Conservation (phyloP, 768 basidiomycete genomes). For the Hygrocybe coccinea region DNA sequence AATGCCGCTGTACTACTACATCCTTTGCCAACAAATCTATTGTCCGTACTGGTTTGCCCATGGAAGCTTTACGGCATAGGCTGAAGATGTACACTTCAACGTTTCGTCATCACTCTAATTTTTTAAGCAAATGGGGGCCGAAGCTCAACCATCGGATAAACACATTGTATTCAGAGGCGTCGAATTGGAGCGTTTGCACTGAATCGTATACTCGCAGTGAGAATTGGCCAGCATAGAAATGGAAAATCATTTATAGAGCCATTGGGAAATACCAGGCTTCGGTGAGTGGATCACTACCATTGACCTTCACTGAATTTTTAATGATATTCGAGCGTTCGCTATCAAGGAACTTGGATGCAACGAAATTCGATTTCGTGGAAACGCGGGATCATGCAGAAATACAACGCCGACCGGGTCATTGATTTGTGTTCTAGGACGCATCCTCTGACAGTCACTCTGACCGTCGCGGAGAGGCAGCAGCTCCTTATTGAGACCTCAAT, state of each 20-base stretch:
- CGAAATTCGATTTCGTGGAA: conserved; percentile 34
- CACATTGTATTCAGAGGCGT: conserved; percentile 22
- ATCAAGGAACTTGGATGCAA: conserved; percentile 55
- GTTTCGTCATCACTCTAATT: conserved; percentile 16
- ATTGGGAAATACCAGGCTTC: conserved; percentile 13
- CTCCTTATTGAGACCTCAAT: conserved; percentile 55
- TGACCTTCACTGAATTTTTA: conserved; percentile 53
- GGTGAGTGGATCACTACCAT: conserved; percentile 57
- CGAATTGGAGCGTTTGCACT: conserved; percentile 34
- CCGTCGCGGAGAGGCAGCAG: conserved; percentile 47
- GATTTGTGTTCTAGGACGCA: conserved; percentile 47
- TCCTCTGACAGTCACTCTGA: no score
- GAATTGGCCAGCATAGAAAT: not conserved
- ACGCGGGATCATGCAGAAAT: conserved; percentile 50
- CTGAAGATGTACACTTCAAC: conserved; percentile 11
- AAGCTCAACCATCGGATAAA: no score
- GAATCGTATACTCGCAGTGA: conserved; percentile 31
- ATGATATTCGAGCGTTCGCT: conserved; percentile 52
- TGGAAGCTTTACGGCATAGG: not conserved
- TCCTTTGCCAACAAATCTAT: not conserved
- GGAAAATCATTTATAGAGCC: not conserved
- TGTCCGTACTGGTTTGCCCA: not conserved
- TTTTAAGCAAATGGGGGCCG: conserved; percentile 9
- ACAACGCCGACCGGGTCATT: conserved; percentile 48
- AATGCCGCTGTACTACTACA: not conserved